Base-by-base conservation (phyloP, 2,329 filamentous ascomycete genomes). In the Beauveria asiatica region DNA sequence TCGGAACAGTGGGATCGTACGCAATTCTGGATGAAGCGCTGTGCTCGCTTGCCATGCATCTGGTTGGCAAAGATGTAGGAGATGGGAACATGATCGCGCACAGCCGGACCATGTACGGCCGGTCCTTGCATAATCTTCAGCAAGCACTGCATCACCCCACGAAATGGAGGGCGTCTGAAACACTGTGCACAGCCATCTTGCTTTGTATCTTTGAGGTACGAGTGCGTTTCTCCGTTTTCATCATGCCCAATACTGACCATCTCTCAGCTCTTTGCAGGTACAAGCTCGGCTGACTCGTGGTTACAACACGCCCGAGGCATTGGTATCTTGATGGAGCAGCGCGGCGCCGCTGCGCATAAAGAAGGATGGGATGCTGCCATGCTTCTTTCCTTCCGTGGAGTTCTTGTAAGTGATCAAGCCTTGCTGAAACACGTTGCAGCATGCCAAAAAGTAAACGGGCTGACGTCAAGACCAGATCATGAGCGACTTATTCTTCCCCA, bases 241-340 rank as follows among this genome's bases (percentile, higher is more conserved):
- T 25, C 6, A 3, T 27, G 19, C 6, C 10, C 2, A 0, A 13
- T 39, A 19, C 33, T 41, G n/a, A 51, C 45, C 16, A n/a, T 45
- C 4, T 7, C 11, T 11, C 49, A 76, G 74, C 65, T 76, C n/a
- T 77, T 76, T 65, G 74, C 75, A 5, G 75, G 74, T n/a, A 77
- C 74, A 7, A 65, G 63, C 25, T 65, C 69, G 37, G 61, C 73
- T 5, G 65, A 69, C 39, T 73, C 70, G 42, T 77, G 74, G 74
- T 67, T 74, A 62, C 69, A 72, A 55, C 75, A 77, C 62, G 73
- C 74, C 11, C 68, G 66, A 37, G 74, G 74, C 23, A 72, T 76
- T 51, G 68, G 70, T 7, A 67, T 65, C n/a, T 64, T 76, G 52
- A 72, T 77, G 61, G 69, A 74, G 63, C 69, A 73, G 51, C 73